Evolutionary conservation across 768 basidiomycete genomes (phyloP).

Genomic region (Termitomyces sp.): DNA sequence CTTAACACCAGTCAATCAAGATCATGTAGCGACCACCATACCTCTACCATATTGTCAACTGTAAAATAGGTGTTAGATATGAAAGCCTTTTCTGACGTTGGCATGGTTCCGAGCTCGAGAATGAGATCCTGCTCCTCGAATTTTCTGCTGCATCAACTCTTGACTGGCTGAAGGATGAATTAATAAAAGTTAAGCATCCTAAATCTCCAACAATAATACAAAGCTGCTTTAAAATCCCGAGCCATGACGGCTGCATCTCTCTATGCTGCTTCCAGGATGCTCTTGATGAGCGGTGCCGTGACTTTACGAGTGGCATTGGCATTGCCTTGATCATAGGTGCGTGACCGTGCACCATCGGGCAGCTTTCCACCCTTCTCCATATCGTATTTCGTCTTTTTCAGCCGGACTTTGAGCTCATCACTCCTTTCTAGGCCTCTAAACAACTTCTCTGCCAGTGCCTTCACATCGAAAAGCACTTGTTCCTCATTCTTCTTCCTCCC

Average conservation of each 20-base stretch:
- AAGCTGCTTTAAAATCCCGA: too few species aligned
- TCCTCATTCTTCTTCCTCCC: slow-evolving; percentile 22
- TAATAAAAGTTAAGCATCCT: too few species aligned
- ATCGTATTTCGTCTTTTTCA: slow-evolving; percentile 34
- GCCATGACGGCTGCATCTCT: neutral
- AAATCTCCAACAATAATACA: neutral
- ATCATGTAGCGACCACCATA: too few species aligned
- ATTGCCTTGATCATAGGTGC: slow-evolving; percentile 65
- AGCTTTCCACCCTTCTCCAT: slow-evolving; percentile 27
- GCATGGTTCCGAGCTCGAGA: too few species aligned
- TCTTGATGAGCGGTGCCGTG: slow-evolving; percentile 61
- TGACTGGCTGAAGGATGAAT: too few species aligned
- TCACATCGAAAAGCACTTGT: slow-evolving; percentile 20
- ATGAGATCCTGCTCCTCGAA: too few species aligned
- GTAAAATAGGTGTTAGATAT: too few species aligned
- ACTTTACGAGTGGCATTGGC: slow-evolving; percentile 57
- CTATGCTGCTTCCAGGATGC: slow-evolving; percentile 40
- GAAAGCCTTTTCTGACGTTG: too few species aligned
- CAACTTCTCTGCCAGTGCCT: slow-evolving; percentile 40
- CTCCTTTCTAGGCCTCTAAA: slow-evolving; percentile 57
- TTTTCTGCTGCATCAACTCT: too few species aligned
- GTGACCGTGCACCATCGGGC: slow-evolving; percentile 30
- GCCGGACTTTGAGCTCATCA: slow-evolving; percentile 42
- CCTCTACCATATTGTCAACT: too few species aligned
- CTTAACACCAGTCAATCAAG: too few species aligned